phyloP scores from a whole-genome alignment of 1,284 basidiomycete genomes.

The Calocybe gambosa region DNA sequence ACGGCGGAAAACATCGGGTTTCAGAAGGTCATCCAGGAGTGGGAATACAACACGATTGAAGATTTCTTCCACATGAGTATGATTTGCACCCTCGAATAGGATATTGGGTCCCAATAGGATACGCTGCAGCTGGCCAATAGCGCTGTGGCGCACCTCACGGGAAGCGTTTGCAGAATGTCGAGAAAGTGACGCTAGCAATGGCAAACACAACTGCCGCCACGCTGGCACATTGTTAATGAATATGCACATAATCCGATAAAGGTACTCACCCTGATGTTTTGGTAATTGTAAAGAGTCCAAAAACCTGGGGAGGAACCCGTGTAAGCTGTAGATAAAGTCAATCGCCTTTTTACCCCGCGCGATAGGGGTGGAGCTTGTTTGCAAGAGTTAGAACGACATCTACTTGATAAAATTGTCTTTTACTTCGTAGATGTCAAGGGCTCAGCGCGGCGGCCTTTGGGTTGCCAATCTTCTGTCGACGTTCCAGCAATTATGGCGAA shows the following conservation, averaged over 20 bases:
- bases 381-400: neutral
- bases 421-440: constrained; percentile 51
- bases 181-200: constrained; percentile 72
- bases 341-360: constrained; percentile 81
- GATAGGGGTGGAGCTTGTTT: constrained; percentile 61
- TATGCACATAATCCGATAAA: constrained; percentile 1
- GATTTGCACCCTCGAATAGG: constrained; percentile 48
- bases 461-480: constrained; percentile 52
- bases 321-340: constrained; percentile 72
- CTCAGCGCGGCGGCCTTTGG: constrained; percentile 46
- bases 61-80: constrained; percentile 69
- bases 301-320: constrained; percentile 56
- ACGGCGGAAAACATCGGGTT: constrained; percentile 72
- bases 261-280: constrained; percentile 40
- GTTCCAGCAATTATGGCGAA: constrained; percentile 74
- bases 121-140: constrained; percentile 84
- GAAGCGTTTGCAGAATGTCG: constrained; percentile 85
- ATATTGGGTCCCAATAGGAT: constrained; percentile 80
- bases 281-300: constrained; percentile 41
- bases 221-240: constrained; percentile 36
- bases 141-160: constrained; percentile 79
- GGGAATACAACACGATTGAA: constrained; percentile 93
- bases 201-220: constrained; percentile 80
- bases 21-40: constrained; percentile 86
- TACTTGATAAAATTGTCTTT: constrained; percentile 12